Evolutionary conservation across 2,329 filamentous ascomycete species (phyloP).

Genomic region (Colletotrichum sp.): DNA sequence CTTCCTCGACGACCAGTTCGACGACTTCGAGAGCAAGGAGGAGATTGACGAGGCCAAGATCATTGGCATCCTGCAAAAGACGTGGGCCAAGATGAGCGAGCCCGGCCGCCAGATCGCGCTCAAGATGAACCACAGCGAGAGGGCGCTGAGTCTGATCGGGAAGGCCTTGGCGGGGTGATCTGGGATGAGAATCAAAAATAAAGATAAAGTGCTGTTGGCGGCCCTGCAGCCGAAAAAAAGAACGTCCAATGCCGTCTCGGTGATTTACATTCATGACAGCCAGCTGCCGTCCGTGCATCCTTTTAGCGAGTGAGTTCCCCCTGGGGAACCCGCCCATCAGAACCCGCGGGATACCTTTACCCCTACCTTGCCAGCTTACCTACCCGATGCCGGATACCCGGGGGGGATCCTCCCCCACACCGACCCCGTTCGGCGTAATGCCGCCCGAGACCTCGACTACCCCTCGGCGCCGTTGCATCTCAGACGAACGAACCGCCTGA

Average conservation of each 20-base stretch:
- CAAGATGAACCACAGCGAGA: conserved; percentile 67
- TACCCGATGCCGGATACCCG: neutral
- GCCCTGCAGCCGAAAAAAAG: neutral
- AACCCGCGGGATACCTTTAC: neutral
- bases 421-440: conserved; percentile 9
- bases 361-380: neutral
- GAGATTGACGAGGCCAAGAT: conserved; percentile 79
- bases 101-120: conserved; percentile 69
- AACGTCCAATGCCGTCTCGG: neutral
- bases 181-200: neutral
- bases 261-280: neutral
- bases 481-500: neutral
- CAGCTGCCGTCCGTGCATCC: neutral
- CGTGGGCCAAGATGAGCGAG: conserved; percentile 77
- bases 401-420: neutral
- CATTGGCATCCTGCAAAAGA: conserved; percentile 72
- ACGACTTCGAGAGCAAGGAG: conserved; percentile 73
- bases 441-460: conserved; percentile 3
- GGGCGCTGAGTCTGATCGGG: conserved; percentile 64
- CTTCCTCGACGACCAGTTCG: conserved; percentile 87
- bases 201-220: neutral
- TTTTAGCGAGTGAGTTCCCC: neutral
- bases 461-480: neutral
- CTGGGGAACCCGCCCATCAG: neutral
- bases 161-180: conserved; percentile 56